phyloP scores from a whole-genome alignment of 805 yeast genomes.

The Priceomyces haplophilus region DNA sequence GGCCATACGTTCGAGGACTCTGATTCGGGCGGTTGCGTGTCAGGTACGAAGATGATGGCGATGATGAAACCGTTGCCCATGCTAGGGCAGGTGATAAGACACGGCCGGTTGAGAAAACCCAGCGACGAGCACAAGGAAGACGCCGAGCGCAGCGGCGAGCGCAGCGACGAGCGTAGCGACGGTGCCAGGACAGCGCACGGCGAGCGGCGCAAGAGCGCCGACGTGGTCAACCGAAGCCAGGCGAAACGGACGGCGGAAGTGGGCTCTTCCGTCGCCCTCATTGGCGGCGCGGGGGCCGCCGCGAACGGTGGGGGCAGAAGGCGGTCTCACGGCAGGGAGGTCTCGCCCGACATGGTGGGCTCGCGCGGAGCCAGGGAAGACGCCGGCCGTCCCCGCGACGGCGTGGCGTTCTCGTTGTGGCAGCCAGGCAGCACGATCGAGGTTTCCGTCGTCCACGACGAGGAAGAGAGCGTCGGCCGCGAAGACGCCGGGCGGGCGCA shows the following conservation, averaged over 20 bases:
- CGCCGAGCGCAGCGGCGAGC: too few relatives aligned
- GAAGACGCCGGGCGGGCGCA: too few relatives aligned
- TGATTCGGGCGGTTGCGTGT: too few relatives aligned
- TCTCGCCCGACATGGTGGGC: too few relatives aligned
- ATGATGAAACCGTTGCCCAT: neutral
- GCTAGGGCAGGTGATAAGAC: neutral
- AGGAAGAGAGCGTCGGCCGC: too few relatives aligned
- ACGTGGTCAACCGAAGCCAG: slow-evolving; percentile 4
- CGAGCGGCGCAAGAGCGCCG: neutral
- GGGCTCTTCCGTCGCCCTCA: neutral
- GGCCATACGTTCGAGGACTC: too few relatives aligned
- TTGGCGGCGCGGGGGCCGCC: neutral
- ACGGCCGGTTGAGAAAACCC: neutral
- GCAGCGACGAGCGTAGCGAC: neutral
- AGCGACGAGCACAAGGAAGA: too few relatives aligned
- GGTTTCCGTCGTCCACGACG: neutral
- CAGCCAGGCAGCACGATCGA: neutral
- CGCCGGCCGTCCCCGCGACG: too few relatives aligned
- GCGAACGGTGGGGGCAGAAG: neutral
- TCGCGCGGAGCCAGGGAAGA: too few relatives aligned
- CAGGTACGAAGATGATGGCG: too few relatives aligned
- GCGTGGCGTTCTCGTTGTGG: too few relatives aligned
- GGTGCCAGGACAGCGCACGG: neutral
- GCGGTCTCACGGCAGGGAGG: neutral
- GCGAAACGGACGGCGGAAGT: slow-evolving; percentile 1